phyloP scores from a whole-genome alignment of 2,329 filamentous ascomycete genomes.

The Pseudocercospora musae region DNA sequence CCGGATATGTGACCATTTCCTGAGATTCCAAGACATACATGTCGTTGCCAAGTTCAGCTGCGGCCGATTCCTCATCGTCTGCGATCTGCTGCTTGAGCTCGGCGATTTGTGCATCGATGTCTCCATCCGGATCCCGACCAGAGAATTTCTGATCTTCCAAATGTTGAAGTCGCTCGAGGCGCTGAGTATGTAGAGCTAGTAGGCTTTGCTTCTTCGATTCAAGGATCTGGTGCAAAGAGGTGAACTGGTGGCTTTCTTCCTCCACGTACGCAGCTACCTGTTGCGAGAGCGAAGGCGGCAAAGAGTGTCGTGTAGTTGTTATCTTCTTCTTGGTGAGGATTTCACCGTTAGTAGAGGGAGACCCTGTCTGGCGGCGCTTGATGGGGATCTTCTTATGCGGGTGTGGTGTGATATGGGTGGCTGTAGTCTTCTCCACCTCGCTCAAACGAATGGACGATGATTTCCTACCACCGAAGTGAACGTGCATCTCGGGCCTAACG shows the following conservation, averaged over 20 bases:
- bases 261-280: slow-evolving; percentile 23
- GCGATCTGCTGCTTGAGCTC: slow-evolving; percentile 29
- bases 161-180: slow-evolving; percentile 17
- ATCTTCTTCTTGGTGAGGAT: slow-evolving; percentile 22
- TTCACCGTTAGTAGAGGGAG: slow-evolving; percentile 20
- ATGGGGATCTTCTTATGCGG: slow-evolving; percentile 30
- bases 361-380: slow-evolving; percentile 34
- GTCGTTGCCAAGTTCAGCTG: slow-evolving; percentile 24
- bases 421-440: slow-evolving; percentile 24
- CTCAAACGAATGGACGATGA: slow-evolving; percentile 12
- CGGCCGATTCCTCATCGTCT: slow-evolving; percentile 22
- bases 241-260: slow-evolving; percentile 27
- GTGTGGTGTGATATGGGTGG: slow-evolving; percentile 35
- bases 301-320: slow-evolving; percentile 32
- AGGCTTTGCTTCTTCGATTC: slow-evolving; percentile 37
- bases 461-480: slow-evolving; percentile 29
- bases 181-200: slow-evolving; percentile 40
- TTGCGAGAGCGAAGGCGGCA: slow-evolving; percentile 29
- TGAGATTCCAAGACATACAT: slow-evolving; percentile 35
- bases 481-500: slow-evolving; percentile 24
- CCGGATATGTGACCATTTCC: slow-evolving; percentile 28
- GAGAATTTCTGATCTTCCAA: slow-evolving; percentile 9
- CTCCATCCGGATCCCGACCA: slow-evolving; percentile 15
- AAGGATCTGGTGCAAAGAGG: slow-evolving; percentile 32
- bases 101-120: slow-evolving; percentile 12